Base-by-base conservation (phyloP, 352 stramenopile genomes). In the Halophytophthora polymorphica region DNA sequence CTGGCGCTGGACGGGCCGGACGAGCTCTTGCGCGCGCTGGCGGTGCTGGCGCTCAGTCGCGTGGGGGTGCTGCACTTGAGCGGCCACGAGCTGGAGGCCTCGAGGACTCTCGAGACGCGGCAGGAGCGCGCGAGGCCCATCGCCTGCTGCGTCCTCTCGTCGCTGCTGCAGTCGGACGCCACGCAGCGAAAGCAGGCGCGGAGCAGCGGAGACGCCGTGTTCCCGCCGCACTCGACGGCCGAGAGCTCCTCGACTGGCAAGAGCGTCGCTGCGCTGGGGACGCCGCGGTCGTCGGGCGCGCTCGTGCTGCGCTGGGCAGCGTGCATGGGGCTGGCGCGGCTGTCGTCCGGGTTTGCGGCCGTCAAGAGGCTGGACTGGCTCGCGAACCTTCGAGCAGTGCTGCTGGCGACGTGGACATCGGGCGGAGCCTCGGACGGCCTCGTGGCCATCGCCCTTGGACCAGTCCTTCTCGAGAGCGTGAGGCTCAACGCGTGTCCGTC, bases 361-460 rank as follows among this genome's bases (percentile, higher is more conserved):
- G 62, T 80, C 35, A 54, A 58, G 31, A 45, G 58, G 6, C 23
- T 72, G 42, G 46, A 66, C 18, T 88, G 77, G 77, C 67, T 88
- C 10, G 29, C 38, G 14, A 76, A 76, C 39, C 10, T 85, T 18
- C 69, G 45, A 37, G 29, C n/a, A 15, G 12, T 81, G 36, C 51
- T 88, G 40, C 34, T 19, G 12, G 39, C 43, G 19, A 14, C 77
- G 28, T 79, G 66, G 72, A 28, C 51, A 65, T 8, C 42, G 13
- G 42, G 18, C 25, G 17, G 35, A n/a, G n/a, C n/a, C n/a, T 58
- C 33, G n/a, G 39, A 10, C 22, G 49, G 19, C 19, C 36, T 80
- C 14, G 41, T 57, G 23, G 67, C 63, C 17, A 37, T 84, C 4
- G 73, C 57, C 0, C 47, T 81, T 23, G 70, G 64, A 6, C 62